phyloP scores from a whole-genome alignment of 1,284 basidiomycete species.

The Cryptococcus neoformans region DNA sequence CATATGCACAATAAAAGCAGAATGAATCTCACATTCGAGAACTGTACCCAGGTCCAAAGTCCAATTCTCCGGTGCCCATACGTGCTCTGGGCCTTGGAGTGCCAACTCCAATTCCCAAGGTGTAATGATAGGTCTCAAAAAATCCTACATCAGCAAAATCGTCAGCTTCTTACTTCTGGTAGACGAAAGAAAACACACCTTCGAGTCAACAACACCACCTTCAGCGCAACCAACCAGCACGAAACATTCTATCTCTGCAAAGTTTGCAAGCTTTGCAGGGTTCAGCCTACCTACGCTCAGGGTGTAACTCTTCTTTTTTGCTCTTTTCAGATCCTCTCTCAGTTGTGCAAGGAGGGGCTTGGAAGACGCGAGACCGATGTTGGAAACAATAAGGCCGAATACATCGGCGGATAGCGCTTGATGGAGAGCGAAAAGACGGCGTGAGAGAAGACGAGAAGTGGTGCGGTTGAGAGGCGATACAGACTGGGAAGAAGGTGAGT shows the following conservation, averaged over 20 bases:
- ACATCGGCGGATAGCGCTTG: conserved; percentile 89
- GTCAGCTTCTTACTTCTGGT: not conserved
- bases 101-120: conserved; percentile 90
- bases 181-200: conserved; percentile 52
- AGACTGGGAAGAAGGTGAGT: conserved; percentile 60
- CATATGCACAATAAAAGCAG: not conserved
- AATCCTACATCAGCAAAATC: conserved; percentile 59
- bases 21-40: conserved; percentile 25
- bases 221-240: conserved; percentile 93
- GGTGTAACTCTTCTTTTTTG: conserved; percentile 87
- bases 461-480: conserved; percentile 60
- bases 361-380: conserved; percentile 79
- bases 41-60: conserved; percentile 55
- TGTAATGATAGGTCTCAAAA: conserved; percentile 85
- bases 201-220: conserved; percentile 82
- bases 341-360: conserved; percentile 75
- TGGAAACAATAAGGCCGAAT: conserved; percentile 92
- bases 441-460: conserved; percentile 85
- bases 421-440: conserved; percentile 82
- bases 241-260: conserved; percentile 94
- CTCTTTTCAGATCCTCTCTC: conserved; percentile 61
- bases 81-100: conserved; percentile 68
- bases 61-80: conserved; percentile 59
- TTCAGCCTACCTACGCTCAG: conserved; percentile 94
- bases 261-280: conserved; percentile 93